Evolutionary conservation across 345 rosid species (phyloP).

Genomic region (Sonneratia caseolaris): DNA sequence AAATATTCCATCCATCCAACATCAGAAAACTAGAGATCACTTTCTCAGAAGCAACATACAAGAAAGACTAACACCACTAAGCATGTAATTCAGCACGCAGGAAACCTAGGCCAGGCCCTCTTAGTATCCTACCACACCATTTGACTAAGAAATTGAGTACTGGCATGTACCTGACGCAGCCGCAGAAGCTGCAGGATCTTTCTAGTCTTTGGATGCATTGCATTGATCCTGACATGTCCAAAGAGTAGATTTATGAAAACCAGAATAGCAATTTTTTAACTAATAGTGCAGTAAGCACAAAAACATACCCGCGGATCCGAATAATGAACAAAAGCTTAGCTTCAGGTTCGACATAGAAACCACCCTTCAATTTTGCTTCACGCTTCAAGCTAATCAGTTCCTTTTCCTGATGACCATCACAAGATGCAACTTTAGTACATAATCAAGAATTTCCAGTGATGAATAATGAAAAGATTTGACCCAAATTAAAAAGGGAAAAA

Average conservation of each 20-base stretch:
- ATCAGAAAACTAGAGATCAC: not conserved
- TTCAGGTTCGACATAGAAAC: slow-evolving; percentile 86
- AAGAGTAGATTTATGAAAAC: not conserved
- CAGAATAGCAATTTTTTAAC: not conserved
- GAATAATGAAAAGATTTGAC: not conserved
- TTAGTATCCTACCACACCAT: not conserved
- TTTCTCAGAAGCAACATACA: not conserved
- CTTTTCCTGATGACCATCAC: slow-evolving; percentile 30
- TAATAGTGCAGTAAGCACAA: not conserved
- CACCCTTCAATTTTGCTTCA: slow-evolving; percentile 79
- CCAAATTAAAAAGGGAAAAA: not conserved
- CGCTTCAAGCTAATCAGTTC: slow-evolving; percentile 63
- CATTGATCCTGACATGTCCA: slow-evolving; percentile 52
- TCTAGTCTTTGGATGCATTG: slow-evolving; percentile 76
- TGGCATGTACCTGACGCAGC: slow-evolving; percentile 60
- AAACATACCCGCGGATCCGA: slow-evolving; percentile 67
- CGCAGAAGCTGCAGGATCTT: slow-evolving; percentile 91
- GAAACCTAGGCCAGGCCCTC: too few species aligned
- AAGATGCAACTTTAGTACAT: not conserved
- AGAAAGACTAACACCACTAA: too few species aligned
- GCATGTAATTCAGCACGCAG: too few species aligned
- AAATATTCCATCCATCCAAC: not conserved
- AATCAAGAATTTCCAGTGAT: not conserved
- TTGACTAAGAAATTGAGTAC: not conserved
- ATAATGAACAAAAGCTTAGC: slow-evolving; percentile 72